A percentile compares a stretch with the other conserved stretches of the same genome.
phyloP scores from a whole-genome alignment of 2,329 filamentous ascomycete species.

The Tolypocladium ophioglossoides region DNA sequence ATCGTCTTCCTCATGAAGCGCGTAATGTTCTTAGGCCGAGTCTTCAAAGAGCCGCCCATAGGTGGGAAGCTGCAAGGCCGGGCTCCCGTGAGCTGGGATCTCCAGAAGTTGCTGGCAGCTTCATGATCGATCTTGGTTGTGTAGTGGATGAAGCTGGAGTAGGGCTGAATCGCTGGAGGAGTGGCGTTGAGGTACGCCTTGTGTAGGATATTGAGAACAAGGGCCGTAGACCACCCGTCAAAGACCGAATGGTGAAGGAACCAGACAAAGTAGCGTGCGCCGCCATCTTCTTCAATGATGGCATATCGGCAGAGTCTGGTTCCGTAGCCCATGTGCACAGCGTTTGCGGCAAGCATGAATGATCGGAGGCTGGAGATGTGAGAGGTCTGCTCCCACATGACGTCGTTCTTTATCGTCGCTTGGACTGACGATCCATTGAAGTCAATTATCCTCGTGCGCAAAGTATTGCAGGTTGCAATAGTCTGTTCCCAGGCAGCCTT shows the following conservation, averaged over 20 bases:
- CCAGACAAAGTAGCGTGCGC: not conserved
- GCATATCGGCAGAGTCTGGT: not conserved
- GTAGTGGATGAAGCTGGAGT: not conserved
- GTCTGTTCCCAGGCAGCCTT: not conserved
- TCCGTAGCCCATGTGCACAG: not conserved
- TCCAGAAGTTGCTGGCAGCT: not conserved
- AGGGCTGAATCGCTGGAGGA: not conserved
- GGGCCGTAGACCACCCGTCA: not conserved
- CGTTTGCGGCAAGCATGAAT: not conserved
- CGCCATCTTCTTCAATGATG: not conserved
- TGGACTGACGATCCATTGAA: not conserved
- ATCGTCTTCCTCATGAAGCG: not conserved
- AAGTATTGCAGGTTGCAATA: not conserved
- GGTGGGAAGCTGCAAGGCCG: not conserved
- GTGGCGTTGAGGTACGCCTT: not conserved
- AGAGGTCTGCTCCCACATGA: not conserved
- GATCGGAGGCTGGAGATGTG: not conserved
- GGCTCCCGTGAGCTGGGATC: not conserved
- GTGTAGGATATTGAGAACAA: not conserved
- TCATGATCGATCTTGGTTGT: not conserved
- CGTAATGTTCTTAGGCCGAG: not conserved
- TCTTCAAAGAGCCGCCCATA: not conserved
- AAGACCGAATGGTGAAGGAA: not conserved
- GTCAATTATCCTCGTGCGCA: not conserved
- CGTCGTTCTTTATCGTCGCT: not conserved